Evolutionary conservation across 495 filamentous ascomycete genomes (phyloP).

Genomic region (Lasiosphaeriaceae sp.): DNA sequence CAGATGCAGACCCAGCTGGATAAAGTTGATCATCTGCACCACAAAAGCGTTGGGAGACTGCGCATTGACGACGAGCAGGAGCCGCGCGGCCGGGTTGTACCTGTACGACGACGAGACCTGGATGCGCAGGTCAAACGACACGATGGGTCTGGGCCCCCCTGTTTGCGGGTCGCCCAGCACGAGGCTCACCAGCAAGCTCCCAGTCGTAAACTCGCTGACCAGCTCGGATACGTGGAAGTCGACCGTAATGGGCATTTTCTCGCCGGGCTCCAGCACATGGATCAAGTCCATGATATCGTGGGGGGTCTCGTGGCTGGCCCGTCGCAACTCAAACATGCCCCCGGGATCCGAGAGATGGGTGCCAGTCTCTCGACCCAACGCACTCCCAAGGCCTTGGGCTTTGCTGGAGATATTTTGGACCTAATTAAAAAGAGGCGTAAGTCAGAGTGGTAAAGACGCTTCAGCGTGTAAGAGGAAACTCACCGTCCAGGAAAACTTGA

Average conservation of each 20-base stretch:
- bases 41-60: slow-evolving; percentile 19
- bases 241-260: slow-evolving; percentile 12
- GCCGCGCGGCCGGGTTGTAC: slow-evolving; percentile 18
- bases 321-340: slow-evolving; percentile 14
- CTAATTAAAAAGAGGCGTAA: background rate
- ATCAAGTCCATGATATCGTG: slow-evolving; percentile 20
- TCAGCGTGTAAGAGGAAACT: background rate
- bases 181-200: slow-evolving; percentile 18
- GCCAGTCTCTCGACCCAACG: slow-evolving; percentile 4
- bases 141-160: slow-evolving; percentile 5
- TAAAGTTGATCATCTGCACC: slow-evolving; percentile 15
- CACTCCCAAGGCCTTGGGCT: slow-evolving; percentile 12
- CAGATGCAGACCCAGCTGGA: slow-evolving; percentile 13
- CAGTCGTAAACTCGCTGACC: slow-evolving; percentile 14
- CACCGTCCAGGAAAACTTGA: slow-evolving; percentile 21
- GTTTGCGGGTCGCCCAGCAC: slow-evolving; percentile 19
- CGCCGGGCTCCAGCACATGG: slow-evolving; percentile 17
- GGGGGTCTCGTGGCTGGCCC: slow-evolving; percentile 11
- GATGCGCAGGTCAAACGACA: slow-evolving; percentile 19
- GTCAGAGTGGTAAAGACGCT: too few species aligned
- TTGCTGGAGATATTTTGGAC: slow-evolving; percentile 24
- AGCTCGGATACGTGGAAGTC: slow-evolving; percentile 17
- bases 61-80: slow-evolving; percentile 23
- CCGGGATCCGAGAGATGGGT: slow-evolving; percentile 18
- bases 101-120: slow-evolving; percentile 23